Percentiles rank a stretch among this genome's conserved stretches.
Conservation (phyloP, 1,139 yeast species). For the Diutina pseudorugosa region DNA sequence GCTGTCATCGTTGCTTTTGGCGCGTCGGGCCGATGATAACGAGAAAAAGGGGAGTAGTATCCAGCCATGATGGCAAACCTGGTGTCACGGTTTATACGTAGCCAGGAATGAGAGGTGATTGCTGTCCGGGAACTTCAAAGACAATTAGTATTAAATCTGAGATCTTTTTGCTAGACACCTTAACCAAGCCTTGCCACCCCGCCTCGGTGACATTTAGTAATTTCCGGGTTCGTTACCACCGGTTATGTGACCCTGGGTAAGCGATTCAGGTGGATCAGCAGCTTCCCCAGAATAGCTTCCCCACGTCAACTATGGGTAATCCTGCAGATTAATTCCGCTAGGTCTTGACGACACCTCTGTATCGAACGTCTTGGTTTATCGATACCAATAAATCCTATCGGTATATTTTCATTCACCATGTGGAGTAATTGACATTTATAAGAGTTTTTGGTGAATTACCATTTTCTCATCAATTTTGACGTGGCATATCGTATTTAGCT, state of each 20-base stretch:
- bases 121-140: too few relatives aligned
- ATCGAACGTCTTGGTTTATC: too few relatives aligned
- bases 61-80: too few relatives aligned
- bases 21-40: background rate
- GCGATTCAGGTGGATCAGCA: background rate
- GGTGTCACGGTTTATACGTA: too few relatives aligned
- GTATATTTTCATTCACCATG: too few relatives aligned
- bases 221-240: background rate
- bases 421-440: too few relatives aligned
- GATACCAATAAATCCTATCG: too few relatives aligned
- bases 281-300: background rate
- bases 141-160: too few relatives aligned
- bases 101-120: too few relatives aligned
- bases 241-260: background rate
- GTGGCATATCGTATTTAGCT: background rate
- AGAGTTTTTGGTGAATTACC: background rate
- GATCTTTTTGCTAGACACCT: too few relatives aligned
- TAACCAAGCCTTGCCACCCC: background rate
- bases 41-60: background rate
- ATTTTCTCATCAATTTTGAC: too few relatives aligned
- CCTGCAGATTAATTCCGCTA: background rate
- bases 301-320: background rate
- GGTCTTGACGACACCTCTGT: background rate
- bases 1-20: background rate
- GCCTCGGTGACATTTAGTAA: background rate